A percentile compares a stretch with the other conserved stretches of the same genome.
These are phyloP conservation scores for Berberis thunbergii DNA, from an alignment of 164 flowering plant species.

Conservation along the genomic window DNA sequence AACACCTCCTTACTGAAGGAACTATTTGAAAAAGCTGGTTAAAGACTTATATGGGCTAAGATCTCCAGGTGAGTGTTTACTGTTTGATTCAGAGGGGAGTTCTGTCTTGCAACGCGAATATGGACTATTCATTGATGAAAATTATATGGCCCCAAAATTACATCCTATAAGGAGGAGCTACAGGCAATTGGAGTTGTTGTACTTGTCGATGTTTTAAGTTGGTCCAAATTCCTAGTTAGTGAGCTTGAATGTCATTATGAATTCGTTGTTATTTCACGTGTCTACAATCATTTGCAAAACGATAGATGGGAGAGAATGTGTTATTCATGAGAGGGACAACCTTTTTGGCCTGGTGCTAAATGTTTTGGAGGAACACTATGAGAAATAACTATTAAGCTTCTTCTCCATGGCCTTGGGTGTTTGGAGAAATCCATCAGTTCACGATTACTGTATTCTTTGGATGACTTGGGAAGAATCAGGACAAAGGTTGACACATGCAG, in stretches of 20 bases:
- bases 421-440: constrained; percentile 30
- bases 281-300: constrained; percentile 34
- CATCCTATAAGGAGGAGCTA: constrained; percentile 35
- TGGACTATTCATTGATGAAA: constrained; percentile 60
- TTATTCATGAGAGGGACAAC: constrained; percentile 36
- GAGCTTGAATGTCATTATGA: constrained; percentile 25
- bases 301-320: constrained; percentile 40
- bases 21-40: constrained; percentile 26
- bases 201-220: constrained; percentile 15
- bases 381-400: constrained; percentile 24
- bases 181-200: constrained; percentile 32
- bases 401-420: constrained; percentile 41
- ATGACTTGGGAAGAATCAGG: constrained; percentile 39
- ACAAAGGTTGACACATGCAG: constrained; percentile 16
- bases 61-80: constrained; percentile 33
- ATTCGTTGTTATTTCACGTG: constrained; percentile 24
- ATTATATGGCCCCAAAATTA: constrained; percentile 41
- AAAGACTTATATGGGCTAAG: constrained; percentile 45
- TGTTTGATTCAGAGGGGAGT: constrained; percentile 33
- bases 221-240: constrained; percentile 33
- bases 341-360: constrained; percentile 37
- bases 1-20: constrained; percentile 13
- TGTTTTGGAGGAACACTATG: constrained; percentile 38
- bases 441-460: constrained; percentile 53
- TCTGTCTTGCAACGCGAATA: constrained; percentile 26